Evolutionary conservation across 2,329 filamentous ascomycete species (phyloP), one percentile per base, ranked within the genome.

Genomic region (Pochonia chlamydosporia): DNA sequence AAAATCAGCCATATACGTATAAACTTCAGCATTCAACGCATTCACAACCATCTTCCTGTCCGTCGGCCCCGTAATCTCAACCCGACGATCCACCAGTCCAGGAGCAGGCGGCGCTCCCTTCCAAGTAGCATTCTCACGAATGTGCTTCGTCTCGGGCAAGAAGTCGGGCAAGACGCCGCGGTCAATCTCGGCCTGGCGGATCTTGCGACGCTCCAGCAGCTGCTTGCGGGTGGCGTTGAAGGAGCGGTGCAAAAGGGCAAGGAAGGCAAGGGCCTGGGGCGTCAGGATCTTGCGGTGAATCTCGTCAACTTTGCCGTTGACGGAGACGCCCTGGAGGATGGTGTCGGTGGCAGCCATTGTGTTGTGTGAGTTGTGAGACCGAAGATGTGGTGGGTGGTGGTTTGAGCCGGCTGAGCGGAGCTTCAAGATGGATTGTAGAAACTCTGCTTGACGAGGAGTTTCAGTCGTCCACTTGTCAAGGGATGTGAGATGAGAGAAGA

Each of bases 31-130:
- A 70, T 97, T 99, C 65, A 97, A 65, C 9, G 93, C 93, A 67
- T 99, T 99, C 53, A 97, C 89, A 41, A 97, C 90, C 93, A 99
- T 99, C 80, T 97, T 99, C 57, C 93, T 81, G 71, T 97, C 93
- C 6, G 91, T 96, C 1, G 93, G 93, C 8, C 93, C 93, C 5
- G 93, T 99, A 63, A 97, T 99, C 75, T 99, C 93, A 26, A 96
- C 88, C 52, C 93, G 83, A 55, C 93, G 85, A 73, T 99, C 93
- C 39, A 96, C 83, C 47, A 97, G 79, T 49, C 93, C 93, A 0
- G 93, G 92, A 7, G 92, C 93, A 16, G 93, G 93, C 44, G 86
- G 81, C 37, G 93, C 90, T 52, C 89, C 93, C 73, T 82, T 93
- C 93, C 93, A 99, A 59, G 90, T 84, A 66, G 87, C 81, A 69